Base-by-base conservation (phyloP, 306 rosid genomes). In the Rosa lucieae region DNA sequence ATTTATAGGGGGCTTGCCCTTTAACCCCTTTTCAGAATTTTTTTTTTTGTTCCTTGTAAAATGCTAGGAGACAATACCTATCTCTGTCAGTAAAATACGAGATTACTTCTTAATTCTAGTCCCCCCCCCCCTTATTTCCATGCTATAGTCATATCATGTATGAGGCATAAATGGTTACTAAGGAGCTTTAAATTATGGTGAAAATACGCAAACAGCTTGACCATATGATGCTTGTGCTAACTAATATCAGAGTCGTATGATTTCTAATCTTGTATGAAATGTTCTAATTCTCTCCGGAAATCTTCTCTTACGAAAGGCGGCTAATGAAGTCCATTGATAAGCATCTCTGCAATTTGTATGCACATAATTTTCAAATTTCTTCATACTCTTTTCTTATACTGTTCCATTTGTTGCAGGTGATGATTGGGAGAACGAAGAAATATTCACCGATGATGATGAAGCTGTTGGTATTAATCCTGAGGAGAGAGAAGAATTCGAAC, bases 371-470 rank as follows among this genome's bases (percentile, higher is more conserved):
- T 72, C 59, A 47, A 42, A 42, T 59, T 42, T 66, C 23, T 65
- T 23, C 67, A 23, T 21, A 59, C 37, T 23, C 17, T 8, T 21
- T 23, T 59, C 66, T 59, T 37, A 32, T 70, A 11, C 40, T 49
- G 58, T 15, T 32, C 61, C 80, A 55, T 77, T 73, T 82, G 21
- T 82, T 76, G 56, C 81, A 94, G 99, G 99, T 80, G 97, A 91
- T 83, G 97, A 94, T 84, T 94, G 97, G 99, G 99, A 94, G 88
- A 97, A 94, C 74, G 99, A 91, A 83, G 97, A 94, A 77, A 94
- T 92, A 73, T 94, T 94, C 86, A 94, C 99, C 13, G 99, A 94
- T 87, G 99, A 94, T 35, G 99, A 94, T 80, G 97, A 94, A 89
- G 93, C 92, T 26, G 95, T 92, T 85, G 99, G 97, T 75, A 93